These are phyloP conservation scores for Fraxinus latifolia DNA, from an alignment of 305 asterid genomes.

Conservation along the genomic window DNA sequence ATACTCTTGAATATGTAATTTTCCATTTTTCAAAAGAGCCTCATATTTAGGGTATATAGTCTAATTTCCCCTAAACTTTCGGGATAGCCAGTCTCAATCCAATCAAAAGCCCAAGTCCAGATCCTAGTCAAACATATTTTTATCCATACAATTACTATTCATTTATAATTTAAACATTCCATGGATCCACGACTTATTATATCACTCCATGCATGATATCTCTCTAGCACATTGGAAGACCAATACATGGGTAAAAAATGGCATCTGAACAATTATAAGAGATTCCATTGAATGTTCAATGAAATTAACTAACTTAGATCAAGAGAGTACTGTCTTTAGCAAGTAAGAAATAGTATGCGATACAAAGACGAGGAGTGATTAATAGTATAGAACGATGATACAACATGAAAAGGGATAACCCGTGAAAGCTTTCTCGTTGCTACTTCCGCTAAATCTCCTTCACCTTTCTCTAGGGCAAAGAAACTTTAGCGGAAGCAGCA, in stretches of 20 bases:
- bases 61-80: background rate
- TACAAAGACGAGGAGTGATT: background rate
- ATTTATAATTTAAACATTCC: too few species aligned
- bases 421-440: constrained; percentile 93
- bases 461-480: constrained; percentile 59
- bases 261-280: background rate
- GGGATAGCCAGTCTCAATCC: background rate
- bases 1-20: too few species aligned
- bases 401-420: constrained; percentile 56
- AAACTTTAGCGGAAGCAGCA: constrained; percentile 90
- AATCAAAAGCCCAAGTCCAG: background rate
- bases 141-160: too few species aligned
- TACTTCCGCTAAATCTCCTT: constrained; percentile 85
- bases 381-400: constrained; percentile 2
- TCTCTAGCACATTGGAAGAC: too few species aligned
- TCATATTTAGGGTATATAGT: too few species aligned
- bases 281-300: background rate
- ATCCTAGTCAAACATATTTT: background rate
- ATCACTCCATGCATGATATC: too few species aligned
- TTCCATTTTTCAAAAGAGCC: too few species aligned
- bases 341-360: background rate
- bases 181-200: too few species aligned
- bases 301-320: background rate
- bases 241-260: background rate
- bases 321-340: background rate